Evolutionary conservation across 441 rosid genomes (phyloP).

Genomic region (Gossypium lobatum): DNA sequence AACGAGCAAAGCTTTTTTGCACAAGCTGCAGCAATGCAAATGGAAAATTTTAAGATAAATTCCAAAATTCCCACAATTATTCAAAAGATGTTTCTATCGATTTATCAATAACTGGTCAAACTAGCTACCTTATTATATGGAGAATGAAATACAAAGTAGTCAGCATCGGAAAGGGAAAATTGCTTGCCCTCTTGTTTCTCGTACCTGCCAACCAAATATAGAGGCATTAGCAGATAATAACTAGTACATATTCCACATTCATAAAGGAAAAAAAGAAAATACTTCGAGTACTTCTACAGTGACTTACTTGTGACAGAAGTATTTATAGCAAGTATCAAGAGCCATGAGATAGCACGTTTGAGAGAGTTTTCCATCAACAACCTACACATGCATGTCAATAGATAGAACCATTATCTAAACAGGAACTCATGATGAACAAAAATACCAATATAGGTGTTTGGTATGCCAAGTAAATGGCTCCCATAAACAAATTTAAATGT

Average conservation of each 20-base stretch:
- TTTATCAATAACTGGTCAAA: neutral
- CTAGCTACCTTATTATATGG: constrained; percentile 85
- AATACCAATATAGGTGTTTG: neutral
- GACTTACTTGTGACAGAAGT: constrained; percentile 73
- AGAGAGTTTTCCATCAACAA: constrained; percentile 97
- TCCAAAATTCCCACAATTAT: neutral
- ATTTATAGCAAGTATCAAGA: constrained; percentile 83
- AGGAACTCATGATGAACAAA: neutral
- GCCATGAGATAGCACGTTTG: constrained; percentile 99
- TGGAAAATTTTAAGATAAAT: constrained; percentile 9
- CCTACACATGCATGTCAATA: constrained; percentile 37
- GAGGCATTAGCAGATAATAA: constrained; percentile 9
- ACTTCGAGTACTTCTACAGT: neutral
- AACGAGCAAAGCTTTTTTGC: constrained; percentile 94
- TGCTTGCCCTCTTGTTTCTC: constrained; percentile 77
- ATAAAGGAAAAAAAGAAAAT: constrained; percentile 8
- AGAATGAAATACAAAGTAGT: constrained; percentile 83
- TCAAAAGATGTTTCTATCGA: constrained; percentile 2
- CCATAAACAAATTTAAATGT: neutral
- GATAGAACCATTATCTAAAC: constrained; percentile 2
- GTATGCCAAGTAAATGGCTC: neutral
- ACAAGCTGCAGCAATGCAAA: constrained; percentile 66
- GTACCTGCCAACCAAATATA: constrained; percentile 42
- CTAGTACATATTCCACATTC: neutral
- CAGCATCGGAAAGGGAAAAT: constrained; percentile 72